A percentile compares a stretch with the other conserved stretches of the same genome.
These are phyloP conservation scores for Psilocybe subaeruginosa DNA, from an alignment of 768 basidiomycete genomes.

Conservation along the genomic window DNA sequence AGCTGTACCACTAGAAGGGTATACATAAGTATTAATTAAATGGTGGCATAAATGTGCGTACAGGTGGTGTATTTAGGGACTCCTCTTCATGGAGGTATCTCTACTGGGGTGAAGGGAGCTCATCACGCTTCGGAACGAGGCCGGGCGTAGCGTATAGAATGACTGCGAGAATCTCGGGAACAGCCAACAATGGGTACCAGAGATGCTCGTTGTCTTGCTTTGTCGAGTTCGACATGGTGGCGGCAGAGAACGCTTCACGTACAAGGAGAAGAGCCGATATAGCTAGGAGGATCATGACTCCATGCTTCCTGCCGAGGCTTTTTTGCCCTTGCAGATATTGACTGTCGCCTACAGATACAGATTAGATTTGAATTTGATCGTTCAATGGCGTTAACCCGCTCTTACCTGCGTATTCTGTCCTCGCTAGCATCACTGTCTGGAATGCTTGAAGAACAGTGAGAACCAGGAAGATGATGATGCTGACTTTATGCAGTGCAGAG, in stretches of 20 bases:
- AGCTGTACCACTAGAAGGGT: too few species aligned
- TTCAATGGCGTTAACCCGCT: background rate
- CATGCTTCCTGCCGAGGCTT: conserved; percentile 29
- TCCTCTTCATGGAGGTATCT: too few species aligned
- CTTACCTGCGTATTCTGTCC: conserved; percentile 26
- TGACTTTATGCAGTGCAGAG: conserved; percentile 30
- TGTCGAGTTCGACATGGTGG: conserved; percentile 27
- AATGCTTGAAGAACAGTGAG: conserved; percentile 35
- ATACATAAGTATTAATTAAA: too few species aligned
- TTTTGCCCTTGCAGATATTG: conserved; percentile 1
- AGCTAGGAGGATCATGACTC: conserved; percentile 31
- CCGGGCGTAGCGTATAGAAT: conserved; percentile 34
- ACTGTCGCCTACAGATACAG: background rate
- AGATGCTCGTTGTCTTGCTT: conserved; percentile 36
- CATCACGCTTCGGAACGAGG: conserved; percentile 32
- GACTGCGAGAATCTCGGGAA: conserved; percentile 41
- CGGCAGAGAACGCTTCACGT: conserved; percentile 38
- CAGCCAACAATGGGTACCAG: conserved; percentile 44
- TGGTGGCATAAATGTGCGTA: too few species aligned
- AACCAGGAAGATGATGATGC: conserved; percentile 38
- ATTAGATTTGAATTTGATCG: too few species aligned
- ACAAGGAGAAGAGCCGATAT: conserved; percentile 39
- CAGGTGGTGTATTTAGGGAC: too few species aligned
- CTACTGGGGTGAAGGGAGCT: conserved; percentile 17
- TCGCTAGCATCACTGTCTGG: conserved; percentile 30